Conservation (phyloP, 306 rosid species). For the Vigna radiata region DNA sequence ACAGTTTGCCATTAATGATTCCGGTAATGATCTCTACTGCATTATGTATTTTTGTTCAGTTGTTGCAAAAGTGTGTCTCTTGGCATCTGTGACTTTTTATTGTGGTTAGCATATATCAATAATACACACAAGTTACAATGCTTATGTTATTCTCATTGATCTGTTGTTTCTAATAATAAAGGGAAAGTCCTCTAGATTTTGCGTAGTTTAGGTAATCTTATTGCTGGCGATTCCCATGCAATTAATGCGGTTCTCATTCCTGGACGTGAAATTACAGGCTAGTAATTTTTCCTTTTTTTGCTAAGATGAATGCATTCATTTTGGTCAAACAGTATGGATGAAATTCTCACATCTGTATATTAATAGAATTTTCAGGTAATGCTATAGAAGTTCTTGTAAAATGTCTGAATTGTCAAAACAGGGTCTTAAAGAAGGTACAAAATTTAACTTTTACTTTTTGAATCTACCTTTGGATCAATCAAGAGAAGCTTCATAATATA, state of each 20-base stretch:
- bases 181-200: constrained; percentile 66
- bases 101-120: constrained; percentile 20
- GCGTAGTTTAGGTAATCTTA: constrained; percentile 90
- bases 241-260: constrained; percentile 64
- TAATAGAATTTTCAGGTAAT: constrained; percentile 62
- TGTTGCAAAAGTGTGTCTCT: constrained; percentile 17
- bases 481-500: constrained; percentile 27
- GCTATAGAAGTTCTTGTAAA: constrained; percentile 70
- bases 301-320: constrained; percentile 19
- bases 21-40: constrained; percentile 64
- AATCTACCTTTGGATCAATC: constrained; percentile 37
- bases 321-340: constrained; percentile 10
- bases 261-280: constrained; percentile 81
- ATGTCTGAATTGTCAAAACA: constrained; percentile 88
- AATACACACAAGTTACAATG: constrained; percentile 20
- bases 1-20: constrained; percentile 82
- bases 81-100: constrained; percentile 24
- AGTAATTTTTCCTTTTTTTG: constrained; percentile 48
- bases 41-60: constrained; percentile 21
- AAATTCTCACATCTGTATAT: constrained; percentile 16
- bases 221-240: constrained; percentile 83
- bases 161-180: constrained; percentile 44
- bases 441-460: constrained; percentile 26
- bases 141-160: constrained; percentile 24
- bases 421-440: constrained; percentile 86